Evolutionary conservation across 345 rosid genomes (phyloP).

Genomic region (Chamaenerion angustifolium): DNA sequence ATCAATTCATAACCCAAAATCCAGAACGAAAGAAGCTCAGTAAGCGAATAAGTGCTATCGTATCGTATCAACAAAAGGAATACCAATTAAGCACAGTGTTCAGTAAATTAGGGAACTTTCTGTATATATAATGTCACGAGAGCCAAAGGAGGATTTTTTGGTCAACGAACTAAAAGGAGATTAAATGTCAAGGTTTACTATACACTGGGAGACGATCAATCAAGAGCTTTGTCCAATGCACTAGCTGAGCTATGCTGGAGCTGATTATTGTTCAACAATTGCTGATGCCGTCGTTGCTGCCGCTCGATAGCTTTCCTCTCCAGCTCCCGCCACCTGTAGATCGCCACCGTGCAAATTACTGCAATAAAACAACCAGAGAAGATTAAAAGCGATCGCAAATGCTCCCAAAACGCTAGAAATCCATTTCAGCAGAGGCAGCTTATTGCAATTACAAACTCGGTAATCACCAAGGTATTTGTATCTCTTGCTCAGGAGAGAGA

Average conservation of each 20-base stretch:
- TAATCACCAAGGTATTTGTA: background rate
- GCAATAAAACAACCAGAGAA: background rate
- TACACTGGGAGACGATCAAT: slow-evolving; percentile 13
- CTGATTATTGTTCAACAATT: slow-evolving; percentile 13
- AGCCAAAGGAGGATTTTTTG: background rate
- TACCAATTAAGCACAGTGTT: no score
- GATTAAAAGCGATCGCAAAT: background rate
- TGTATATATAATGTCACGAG: no score
- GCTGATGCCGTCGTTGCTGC: slow-evolving; percentile 13
- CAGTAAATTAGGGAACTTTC: no score
- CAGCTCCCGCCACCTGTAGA: slow-evolving; percentile 61
- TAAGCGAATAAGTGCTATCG: no score
- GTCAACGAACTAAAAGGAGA: slow-evolving; percentile 3
- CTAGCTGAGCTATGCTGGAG: slow-evolving; percentile 15
- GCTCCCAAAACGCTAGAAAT: background rate
- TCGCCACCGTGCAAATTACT: slow-evolving; percentile 47
- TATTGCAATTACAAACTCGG: background rate
- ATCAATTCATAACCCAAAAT: no score
- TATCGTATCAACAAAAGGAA: no score
- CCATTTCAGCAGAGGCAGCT: background rate
- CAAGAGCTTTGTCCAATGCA: slow-evolving; percentile 22
- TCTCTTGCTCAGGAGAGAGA: background rate
- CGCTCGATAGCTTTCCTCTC: slow-evolving; percentile 37
- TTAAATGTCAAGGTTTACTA: background rate
- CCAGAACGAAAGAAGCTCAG: no score